Evolutionary conservation across 2,329 filamentous ascomycete genomes (phyloP), one percentile per base, ranked within the genome.

Genomic region (Cordyceps farinosa): DNA sequence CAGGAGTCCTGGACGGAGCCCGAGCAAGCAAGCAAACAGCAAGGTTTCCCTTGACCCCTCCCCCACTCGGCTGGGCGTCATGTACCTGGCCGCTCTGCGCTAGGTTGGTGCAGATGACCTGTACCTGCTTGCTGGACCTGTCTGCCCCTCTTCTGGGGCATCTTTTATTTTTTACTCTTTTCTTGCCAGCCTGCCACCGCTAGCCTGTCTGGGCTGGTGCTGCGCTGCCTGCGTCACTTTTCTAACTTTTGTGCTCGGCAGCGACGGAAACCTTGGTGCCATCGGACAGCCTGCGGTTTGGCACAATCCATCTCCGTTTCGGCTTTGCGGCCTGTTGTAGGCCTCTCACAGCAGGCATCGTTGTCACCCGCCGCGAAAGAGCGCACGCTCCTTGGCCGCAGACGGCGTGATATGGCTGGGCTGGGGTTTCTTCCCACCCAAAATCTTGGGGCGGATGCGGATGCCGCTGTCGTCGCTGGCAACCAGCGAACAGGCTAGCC

Each of bases 61-160:
- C 54, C 52, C 61, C 36, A 53, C 42, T 47, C 44, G 50, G 30
- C 52, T 56, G 67, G 67, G 66, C 69, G 70, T 71, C 71, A 69
- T 73, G 71, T 72, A 72, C 71, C 72, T 74, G 72, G 69, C 72
- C 70, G 66, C 70, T 68, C 68, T 69, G 67, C 72, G 70, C 72
- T 69, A 70, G 71, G 52, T 63, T 69, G 53, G 72, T 65, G 73
- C 72, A 74, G 73, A 71, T 74, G 72, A 74, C 72, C 71, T 74
- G 73, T 75, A 72, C 73, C 73, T 73, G 70, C 73, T 71, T 74
- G 58, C 30, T n/a, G 22, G 44, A 38, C 57, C 47, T 42, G 13
- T 50, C 22, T 36, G 58, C 48, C 50, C 58, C 58, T 45, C 58
- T 54, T 61, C 34, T 45, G 36, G 45, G 22, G 22, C 22, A n/a